phyloP scores from a whole-genome alignment of 805 yeast genomes.

The Cyberlindnera euphorbiae region DNA sequence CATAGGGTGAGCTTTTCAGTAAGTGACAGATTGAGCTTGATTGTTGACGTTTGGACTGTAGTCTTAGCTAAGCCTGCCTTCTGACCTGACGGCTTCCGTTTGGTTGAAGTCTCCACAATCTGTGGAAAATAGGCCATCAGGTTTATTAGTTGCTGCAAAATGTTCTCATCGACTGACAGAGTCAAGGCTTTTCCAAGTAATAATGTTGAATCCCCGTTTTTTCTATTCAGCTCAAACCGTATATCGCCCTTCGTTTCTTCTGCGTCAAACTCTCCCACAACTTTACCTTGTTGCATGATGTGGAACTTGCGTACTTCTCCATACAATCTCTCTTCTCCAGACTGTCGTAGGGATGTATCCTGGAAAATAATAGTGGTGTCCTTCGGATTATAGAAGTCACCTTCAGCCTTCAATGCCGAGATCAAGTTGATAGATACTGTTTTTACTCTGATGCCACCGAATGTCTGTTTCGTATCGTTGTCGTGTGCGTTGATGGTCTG shows the following conservation, averaged over 20 bases:
- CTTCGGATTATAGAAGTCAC: slow-evolving; percentile 31
- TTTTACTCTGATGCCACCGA: no score
- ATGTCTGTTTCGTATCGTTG: no score
- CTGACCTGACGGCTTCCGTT: slow-evolving; percentile 7
- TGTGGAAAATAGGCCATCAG: slow-evolving; percentile 26
- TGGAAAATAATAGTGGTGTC: slow-evolving; percentile 26
- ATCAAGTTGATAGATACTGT: no score
- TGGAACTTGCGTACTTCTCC: no score
- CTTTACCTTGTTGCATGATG: no score
- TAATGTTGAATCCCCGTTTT: slow-evolving; percentile 33
- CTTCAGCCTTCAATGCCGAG: no score
- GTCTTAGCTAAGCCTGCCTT: not conserved
- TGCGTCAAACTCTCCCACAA: slow-evolving; percentile 19
- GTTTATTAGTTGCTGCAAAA: slow-evolving; percentile 28
- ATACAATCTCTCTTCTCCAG: slow-evolving; percentile 35
- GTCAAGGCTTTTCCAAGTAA: slow-evolving; percentile 40
- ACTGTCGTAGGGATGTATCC: slow-evolving; percentile 39
- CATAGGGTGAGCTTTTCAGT: not conserved
- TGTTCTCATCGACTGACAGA: slow-evolving; percentile 10
- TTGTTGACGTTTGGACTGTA: not conserved
- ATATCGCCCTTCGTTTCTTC: slow-evolving; percentile 41
- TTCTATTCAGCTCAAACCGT: slow-evolving; percentile 43
- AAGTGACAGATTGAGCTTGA: slow-evolving; percentile 10
- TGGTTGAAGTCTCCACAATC: slow-evolving; percentile 21
- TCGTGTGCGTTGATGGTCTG: no score